These are phyloP conservation scores for Candida jianshihensis DNA, from an alignment of 805 yeast genomes.

Conservation along the genomic window DNA sequence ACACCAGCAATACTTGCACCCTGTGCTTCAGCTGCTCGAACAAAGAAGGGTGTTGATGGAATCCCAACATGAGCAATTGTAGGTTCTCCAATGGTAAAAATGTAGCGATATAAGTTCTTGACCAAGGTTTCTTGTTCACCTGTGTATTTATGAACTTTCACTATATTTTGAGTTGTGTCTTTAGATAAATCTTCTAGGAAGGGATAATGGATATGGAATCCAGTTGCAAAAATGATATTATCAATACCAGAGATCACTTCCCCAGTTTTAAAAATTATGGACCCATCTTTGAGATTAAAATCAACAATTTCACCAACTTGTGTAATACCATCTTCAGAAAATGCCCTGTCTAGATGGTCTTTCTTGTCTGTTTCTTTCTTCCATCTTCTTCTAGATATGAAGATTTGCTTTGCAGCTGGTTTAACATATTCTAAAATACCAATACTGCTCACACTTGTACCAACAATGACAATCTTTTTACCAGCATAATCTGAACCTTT, in stretches of 20 bases:
- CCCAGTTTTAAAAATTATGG: conserved; percentile 10
- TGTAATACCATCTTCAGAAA: conserved; percentile 5
- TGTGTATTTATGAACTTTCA: conserved; percentile 11
- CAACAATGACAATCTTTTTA: conserved; percentile 34
- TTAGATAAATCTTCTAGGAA: conserved; percentile 19
- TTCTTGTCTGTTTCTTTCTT: no score
- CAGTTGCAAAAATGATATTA: conserved; percentile 32
- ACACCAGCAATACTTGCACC: conserved; percentile 6
- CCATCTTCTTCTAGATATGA: conserved; percentile 5
- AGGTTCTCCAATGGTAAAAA: conserved; percentile 31
- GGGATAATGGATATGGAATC: conserved; percentile 33
- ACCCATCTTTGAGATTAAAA: conserved; percentile 3
- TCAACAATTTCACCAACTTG: conserved; percentile 2
- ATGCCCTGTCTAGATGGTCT: no score
- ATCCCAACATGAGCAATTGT: conserved; percentile 30
- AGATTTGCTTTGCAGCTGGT: conserved; percentile 9
- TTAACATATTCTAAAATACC: conserved; percentile 33
- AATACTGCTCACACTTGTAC: conserved; percentile 33
- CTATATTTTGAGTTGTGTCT: conserved; percentile 9
- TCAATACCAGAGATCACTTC: conserved; percentile 27
- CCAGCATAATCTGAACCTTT: conserved; percentile 29
- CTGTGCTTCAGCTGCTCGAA: conserved; percentile 2
- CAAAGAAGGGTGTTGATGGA: conserved; percentile 2
- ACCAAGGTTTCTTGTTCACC: conserved; percentile 14
- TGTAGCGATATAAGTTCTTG: conserved; percentile 29